A percentile compares a stretch with the other conserved stretches of the same genome.
Evolutionary conservation across 768 basidiomycete genomes (phyloP).

Genomic region (Suillus lakei): DNA sequence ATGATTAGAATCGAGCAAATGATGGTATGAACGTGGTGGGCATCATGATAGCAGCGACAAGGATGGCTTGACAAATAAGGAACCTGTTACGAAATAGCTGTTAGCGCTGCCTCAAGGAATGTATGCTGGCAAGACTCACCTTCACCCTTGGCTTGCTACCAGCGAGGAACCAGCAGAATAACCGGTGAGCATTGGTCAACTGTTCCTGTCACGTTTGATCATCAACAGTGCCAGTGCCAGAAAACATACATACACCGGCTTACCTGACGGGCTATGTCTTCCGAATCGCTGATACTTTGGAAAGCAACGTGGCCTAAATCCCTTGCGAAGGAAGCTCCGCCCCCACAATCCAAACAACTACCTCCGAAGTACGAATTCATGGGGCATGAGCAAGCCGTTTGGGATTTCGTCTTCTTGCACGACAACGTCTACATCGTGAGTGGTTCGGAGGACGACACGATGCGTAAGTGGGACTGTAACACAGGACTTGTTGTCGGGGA

Average conservation of each 20-base stretch:
- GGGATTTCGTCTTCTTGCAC: background rate
- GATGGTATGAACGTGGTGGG: too few relatives aligned
- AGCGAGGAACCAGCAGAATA: background rate
- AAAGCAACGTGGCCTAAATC: too few relatives aligned
- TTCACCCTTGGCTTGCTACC: background rate
- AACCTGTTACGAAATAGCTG: too few relatives aligned
- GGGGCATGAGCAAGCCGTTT: background rate
- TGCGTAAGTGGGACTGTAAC: conserved; percentile 1
- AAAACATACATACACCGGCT: background rate
- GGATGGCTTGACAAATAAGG: too few relatives aligned
- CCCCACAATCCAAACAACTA: too few relatives aligned
- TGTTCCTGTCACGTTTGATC: background rate
- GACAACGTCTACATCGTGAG: background rate
- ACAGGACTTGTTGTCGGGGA: background rate
- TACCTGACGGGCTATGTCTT: background rate
- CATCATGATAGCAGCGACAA: too few relatives aligned
- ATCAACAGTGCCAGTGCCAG: background rate
- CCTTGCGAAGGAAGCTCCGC: background rate
- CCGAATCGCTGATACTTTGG: too few relatives aligned
- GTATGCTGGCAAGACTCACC: background rate
- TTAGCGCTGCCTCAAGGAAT: background rate
- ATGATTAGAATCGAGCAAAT: too few relatives aligned
- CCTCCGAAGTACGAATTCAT: background rate
- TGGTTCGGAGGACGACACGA: background rate
- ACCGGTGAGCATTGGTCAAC: background rate